phyloP scores from a whole-genome alignment of 345 rosid genomes.

The Gossypium turneri region DNA sequence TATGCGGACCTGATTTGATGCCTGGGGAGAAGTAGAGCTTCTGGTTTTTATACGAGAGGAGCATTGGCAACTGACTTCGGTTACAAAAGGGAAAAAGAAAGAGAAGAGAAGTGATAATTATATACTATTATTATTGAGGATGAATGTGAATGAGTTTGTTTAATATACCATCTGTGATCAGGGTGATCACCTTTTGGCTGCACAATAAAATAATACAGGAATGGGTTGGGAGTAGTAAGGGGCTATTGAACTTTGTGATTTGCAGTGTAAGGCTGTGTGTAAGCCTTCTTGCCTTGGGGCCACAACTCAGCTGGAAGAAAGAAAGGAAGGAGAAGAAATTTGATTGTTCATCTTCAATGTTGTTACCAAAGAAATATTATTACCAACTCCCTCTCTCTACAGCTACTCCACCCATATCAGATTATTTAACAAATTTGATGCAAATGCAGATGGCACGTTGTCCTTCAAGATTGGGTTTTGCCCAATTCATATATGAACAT shows the following conservation, averaged over 20 bases:
- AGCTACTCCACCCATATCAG: background rate
- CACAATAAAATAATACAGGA: background rate
- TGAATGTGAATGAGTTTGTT: background rate
- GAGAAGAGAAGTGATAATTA: background rate
- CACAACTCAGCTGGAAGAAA: background rate
- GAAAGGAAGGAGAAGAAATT: background rate
- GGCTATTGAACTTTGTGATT: slow-evolving; percentile 15
- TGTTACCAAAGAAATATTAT: background rate
- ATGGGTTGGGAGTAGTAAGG: slow-evolving; percentile 17
- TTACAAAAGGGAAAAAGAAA: background rate
- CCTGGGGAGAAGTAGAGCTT: slow-evolving; percentile 33
- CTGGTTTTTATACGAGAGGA: background rate
- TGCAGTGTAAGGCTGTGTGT: background rate
- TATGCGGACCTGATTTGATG: slow-evolving; percentile 57
- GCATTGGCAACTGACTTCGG: background rate
- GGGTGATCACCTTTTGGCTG: slow-evolving; percentile 1
- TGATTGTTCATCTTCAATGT: background rate
- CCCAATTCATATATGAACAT: too few relatives aligned
- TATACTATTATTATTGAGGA: background rate
- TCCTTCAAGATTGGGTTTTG: too few relatives aligned
- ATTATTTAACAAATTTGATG: background rate
- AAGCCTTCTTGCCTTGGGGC: background rate
- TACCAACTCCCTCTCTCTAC: background rate
- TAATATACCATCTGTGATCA: background rate
- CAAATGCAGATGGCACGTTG: too few relatives aligned